phyloP scores from a whole-genome alignment of 768 basidiomycete species.

The Termitomyces sp. region DNA sequence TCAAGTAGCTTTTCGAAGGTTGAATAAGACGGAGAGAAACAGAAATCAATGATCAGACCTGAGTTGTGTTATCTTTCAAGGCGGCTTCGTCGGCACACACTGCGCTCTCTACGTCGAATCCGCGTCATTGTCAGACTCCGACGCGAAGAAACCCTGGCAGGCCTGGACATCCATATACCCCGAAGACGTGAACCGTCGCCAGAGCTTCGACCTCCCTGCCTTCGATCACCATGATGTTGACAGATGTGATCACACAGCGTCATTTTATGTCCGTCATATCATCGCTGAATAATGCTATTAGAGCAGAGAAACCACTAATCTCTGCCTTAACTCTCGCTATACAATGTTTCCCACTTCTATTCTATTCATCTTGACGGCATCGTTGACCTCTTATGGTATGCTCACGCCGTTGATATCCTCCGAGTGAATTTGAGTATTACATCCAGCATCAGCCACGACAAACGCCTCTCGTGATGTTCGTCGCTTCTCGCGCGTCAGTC shows the following conservation, averaged over 20 bases:
- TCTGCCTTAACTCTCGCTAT: neutral
- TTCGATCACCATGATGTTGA: neutral
- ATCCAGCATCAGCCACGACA: neutral
- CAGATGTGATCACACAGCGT: neutral
- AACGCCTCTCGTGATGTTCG: neutral
- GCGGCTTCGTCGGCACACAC: slow-evolving; percentile 23
- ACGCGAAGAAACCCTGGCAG: slow-evolving; percentile 37
- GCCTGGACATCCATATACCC: slow-evolving; percentile 57
- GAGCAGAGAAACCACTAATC: neutral
- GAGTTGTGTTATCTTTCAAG: slow-evolving; percentile 31
- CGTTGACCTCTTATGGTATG: neutral
- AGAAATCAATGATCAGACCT: slow-evolving; percentile 37
- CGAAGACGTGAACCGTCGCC: slow-evolving; percentile 72
- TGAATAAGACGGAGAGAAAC: neutral
- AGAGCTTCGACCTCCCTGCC: slow-evolving; percentile 52
- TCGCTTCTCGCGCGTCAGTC: slow-evolving; percentile 4
- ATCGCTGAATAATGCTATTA: neutral
- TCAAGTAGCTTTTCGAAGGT: slow-evolving; percentile 53
- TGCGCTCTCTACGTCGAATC: slow-evolving; percentile 43
- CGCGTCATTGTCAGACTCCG: neutral
- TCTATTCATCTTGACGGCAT: neutral
- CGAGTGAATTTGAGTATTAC: neutral
- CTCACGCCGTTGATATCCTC: neutral
- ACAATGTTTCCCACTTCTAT: neutral
- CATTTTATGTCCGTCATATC: too few relatives aligned